Conservation (phyloP, 1,284 basidiomycete genomes). For the Ustilago loliicola region DNA sequence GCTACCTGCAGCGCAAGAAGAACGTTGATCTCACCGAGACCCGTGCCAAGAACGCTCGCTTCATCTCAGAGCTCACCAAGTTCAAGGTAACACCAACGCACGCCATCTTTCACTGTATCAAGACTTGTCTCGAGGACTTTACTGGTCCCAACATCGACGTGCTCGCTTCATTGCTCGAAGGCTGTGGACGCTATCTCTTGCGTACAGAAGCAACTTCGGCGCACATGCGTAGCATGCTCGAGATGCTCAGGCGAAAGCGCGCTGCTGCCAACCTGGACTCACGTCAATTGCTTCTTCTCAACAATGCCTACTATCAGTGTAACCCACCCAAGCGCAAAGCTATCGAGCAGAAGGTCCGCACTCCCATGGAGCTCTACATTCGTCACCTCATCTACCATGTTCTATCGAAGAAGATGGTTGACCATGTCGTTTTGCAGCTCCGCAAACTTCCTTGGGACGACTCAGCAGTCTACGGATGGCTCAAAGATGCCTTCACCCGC, state of each 20-base stretch:
- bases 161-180: slow-evolving; percentile 89
- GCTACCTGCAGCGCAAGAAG: slow-evolving; percentile 94
- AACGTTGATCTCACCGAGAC: slow-evolving; percentile 88
- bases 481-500: slow-evolving; percentile 88
- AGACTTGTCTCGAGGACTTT: slow-evolving; percentile 96
- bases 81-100: slow-evolving; percentile 93
- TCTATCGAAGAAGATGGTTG: slow-evolving; percentile 87
- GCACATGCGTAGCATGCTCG: slow-evolving; percentile 80
- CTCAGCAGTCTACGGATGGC: slow-evolving; percentile 72
- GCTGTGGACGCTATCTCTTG: slow-evolving; percentile 91
- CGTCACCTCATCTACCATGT: slow-evolving; percentile 92
- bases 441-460: slow-evolving; percentile 98
- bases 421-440: slow-evolving; percentile 90
- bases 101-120: slow-evolving; percentile 93
- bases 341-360: slow-evolving; percentile 84
- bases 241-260: slow-evolving; percentile 94
- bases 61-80: slow-evolving; percentile 92
- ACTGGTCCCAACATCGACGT: slow-evolving; percentile 92
- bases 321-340: slow-evolving; percentile 95
- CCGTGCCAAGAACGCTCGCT: slow-evolving; percentile 90
- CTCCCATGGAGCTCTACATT: slow-evolving; percentile 90
- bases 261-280: slow-evolving; percentile 91
- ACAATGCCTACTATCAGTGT: slow-evolving; percentile 99
- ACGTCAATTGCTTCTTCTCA: slow-evolving; percentile 86
- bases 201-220: slow-evolving; percentile 88